Evolutionary conservation across 2,329 filamentous ascomycete genomes (phyloP).

Genomic region (Neofusicoccum ribis): DNA sequence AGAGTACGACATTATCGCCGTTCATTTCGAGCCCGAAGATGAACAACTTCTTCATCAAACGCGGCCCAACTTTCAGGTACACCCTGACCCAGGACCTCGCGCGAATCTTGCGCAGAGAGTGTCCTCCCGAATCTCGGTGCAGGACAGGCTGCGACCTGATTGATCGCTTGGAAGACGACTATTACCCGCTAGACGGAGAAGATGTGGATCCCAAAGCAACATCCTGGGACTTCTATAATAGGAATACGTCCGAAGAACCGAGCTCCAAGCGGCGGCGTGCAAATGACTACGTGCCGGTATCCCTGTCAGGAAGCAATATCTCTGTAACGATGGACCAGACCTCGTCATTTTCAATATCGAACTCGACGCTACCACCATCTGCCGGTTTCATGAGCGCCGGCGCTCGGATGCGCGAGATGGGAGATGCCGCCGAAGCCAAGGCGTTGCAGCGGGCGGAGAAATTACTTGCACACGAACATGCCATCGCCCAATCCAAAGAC

Average conservation of each 20-base stretch:
- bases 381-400: conserved; percentile 42
- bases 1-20: conserved; percentile 66
- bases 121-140: conserved; percentile 52
- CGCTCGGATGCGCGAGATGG: conserved; percentile 39
- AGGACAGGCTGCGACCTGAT: conserved; percentile 27
- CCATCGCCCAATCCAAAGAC: conserved; percentile 21
- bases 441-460: conserved; percentile 24
- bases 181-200: conserved; percentile 36
- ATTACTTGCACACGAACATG: conserved; percentile 28
- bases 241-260: background rate
- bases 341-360: conserved; percentile 31
- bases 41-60: conserved; percentile 55
- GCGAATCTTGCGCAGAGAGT: conserved; percentile 66
- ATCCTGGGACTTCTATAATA: conserved; percentile 23
- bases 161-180: conserved; percentile 37
- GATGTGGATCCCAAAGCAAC: conserved; percentile 34
- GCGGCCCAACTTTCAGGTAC: conserved; percentile 70
- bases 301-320: background rate
- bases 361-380: conserved; percentile 26
- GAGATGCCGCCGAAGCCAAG: conserved; percentile 27
- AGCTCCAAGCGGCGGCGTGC: conserved; percentile 31
- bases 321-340: conserved; percentile 34
- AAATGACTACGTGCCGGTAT: conserved; percentile 20
- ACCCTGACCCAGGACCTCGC: conserved; percentile 66
- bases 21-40: conserved; percentile 65